Evolutionary conservation across 192 early-diverging fungal genomes (phyloP).

Genomic region (Umbelopsis sp.): DNA sequence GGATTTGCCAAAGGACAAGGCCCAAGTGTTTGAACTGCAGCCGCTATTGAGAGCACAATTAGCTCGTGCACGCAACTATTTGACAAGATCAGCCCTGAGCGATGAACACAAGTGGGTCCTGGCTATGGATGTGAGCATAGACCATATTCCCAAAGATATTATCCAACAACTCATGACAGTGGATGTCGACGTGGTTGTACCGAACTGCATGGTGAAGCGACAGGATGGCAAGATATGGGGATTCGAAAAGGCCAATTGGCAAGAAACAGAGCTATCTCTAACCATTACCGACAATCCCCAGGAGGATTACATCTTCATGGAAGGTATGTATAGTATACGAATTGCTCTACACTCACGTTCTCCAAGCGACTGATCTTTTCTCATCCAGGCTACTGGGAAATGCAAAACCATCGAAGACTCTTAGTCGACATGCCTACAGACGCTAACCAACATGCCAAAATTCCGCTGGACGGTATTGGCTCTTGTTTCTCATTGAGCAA

Average conservation of each 20-base stretch:
- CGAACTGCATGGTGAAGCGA: conserved; percentile 38
- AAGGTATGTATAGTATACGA: conserved; percentile 29
- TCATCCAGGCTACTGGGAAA: conserved; percentile 23
- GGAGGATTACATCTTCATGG: conserved; percentile 35
- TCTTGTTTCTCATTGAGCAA: conserved; percentile 61
- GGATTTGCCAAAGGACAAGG: neutral
- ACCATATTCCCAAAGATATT: conserved; percentile 51
- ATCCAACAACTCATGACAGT: conserved; percentile 53
- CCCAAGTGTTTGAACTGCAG: conserved; percentile 12
- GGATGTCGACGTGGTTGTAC: conserved; percentile 61
- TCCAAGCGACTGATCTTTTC: neutral
- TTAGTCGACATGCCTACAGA: conserved; percentile 22
- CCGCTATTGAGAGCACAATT: neutral
- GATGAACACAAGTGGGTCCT: conserved; percentile 58
- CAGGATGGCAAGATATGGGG: conserved; percentile 27
- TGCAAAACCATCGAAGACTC: conserved; percentile 18
- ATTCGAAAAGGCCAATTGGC: conserved; percentile 61
- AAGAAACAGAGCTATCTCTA: conserved; percentile 53
- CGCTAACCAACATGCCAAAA: neutral
- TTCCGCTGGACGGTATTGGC: conserved; percentile 63
- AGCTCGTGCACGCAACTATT: conserved; percentile 22
- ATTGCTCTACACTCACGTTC: too few species aligned
- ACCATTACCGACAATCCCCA: conserved; percentile 32
- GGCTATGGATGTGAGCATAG: conserved; percentile 62
- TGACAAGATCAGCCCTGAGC: conserved; percentile 13